Conservation (phyloP, 2,329 filamentous ascomycete species). For the Apiospora saccharicola region DNA sequence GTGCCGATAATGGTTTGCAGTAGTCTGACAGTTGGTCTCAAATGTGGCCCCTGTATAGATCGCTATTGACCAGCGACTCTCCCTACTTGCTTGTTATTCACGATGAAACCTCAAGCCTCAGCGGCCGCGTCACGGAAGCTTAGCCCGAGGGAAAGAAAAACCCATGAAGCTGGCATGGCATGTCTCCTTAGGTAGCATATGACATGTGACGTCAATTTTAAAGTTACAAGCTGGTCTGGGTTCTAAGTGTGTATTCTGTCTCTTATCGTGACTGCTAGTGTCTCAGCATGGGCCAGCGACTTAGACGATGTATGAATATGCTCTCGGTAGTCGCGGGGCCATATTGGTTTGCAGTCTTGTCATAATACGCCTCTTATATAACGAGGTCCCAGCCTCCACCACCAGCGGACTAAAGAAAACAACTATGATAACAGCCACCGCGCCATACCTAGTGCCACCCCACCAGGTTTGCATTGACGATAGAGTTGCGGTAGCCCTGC, state of each 20-base stretch:
- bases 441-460: background rate
- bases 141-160: background rate
- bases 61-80: background rate
- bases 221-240: background rate
- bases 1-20: conserved; percentile 18
- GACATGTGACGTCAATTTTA: conserved; percentile 4
- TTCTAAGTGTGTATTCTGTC: background rate
- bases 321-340: background rate
- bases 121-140: background rate
- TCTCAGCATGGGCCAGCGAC: background rate
- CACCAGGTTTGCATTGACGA: background rate
- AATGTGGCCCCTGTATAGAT: background rate
- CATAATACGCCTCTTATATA: conserved; percentile 7
- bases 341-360: background rate
- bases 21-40: conserved; percentile 4
- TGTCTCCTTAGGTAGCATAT: background rate
- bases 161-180: background rate
- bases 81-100: background rate
- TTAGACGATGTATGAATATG: background rate
- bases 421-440: background rate
- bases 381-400: background rate
- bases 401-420: background rate
- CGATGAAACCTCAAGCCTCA: conserved; percentile 10
- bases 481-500: background rate
- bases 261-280: background rate